Evolutionary conservation across 129 eudicot species (phyloP), one percentile per base, ranked within the genome.

Genomic region (Sambucus nigra): DNA sequence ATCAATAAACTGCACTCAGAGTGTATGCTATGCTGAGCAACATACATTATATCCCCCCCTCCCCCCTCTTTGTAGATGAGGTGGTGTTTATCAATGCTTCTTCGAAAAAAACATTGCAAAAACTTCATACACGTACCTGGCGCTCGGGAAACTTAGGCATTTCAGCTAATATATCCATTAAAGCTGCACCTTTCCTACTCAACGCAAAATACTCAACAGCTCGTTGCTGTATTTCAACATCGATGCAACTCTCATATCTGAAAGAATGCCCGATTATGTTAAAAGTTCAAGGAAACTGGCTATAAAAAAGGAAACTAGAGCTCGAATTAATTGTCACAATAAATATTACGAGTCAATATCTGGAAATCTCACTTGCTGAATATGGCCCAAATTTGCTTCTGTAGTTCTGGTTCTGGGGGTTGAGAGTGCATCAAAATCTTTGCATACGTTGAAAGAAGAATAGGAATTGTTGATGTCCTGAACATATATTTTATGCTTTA

Each of bases 131-230:
- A 42, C 20, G 48, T 69, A 86, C 99, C 96, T 92, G 91, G 23
- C 99, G 80, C 63, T 92, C 99, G 31, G 99, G 99, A 59, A 92
- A 92, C 68, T 86, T 92, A 25, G 99, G 99, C 99, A 92, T 92
- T 82, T 92, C 99, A 60, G 99, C 94, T 72, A 92, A 71, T 73
- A 92, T 73, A 71, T 92, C 99, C 88, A 73, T 71, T 53, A 86
- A 66, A 53, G 87, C 87, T 64, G 72, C 87, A 77, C 99, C 99
- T 72, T 86, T 92, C 70, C 71, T 77, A 69, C 96, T 92, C 76
- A 92, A 70, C 33, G 89, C 84, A 45, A 74, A 68, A 71, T 92
- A 92, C 69, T 92, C 99, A 12, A 81, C 85, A 49, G 99, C 99
- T 47, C 99, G 80, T 76, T 92, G 99, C 65, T 92, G 99, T 72